Percentiles rank a stretch among this genome's conserved stretches.
Conservation (phyloP, 306 rosid genomes). For the Ammopiptanthus mongolicus region DNA sequence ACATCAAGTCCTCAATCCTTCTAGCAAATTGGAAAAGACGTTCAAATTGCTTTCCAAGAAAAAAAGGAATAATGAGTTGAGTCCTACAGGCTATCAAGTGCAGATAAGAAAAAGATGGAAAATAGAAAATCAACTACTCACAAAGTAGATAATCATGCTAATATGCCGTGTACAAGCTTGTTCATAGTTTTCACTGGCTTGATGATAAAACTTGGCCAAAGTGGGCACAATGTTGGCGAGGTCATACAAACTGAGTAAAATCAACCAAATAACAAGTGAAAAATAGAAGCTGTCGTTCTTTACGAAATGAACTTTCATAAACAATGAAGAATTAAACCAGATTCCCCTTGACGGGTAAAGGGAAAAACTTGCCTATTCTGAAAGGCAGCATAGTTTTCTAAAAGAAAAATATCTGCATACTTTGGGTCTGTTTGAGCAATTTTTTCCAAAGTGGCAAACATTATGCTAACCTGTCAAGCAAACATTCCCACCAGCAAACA, state of each 20-base stretch:
- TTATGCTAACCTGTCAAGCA: conserved; percentile 77
- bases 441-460: conserved; percentile 96
- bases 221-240: conserved; percentile 97
- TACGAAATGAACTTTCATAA: conserved; percentile 8
- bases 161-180: conserved; percentile 98
- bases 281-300: conserved; percentile 1
- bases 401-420: conserved; percentile 78
- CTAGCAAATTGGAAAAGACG: conserved; percentile 86
- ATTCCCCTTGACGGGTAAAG: neutral
- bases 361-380: conserved; percentile 73
- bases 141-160: conserved; percentile 68
- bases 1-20: conserved; percentile 88
- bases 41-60: conserved; percentile 78
- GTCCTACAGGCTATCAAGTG: conserved; percentile 2
- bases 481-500: conserved; percentile 21
- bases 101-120: neutral
- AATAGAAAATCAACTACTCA: conserved; percentile 37
- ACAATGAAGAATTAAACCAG: neutral
- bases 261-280: conserved; percentile 7
- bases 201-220: conserved; percentile 96
- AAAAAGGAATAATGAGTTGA: neutral
- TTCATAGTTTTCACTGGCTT: conserved; percentile 98
- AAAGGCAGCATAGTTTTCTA: conserved; percentile 96
- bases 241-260: conserved; percentile 77
- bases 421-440: conserved; percentile 92